These are phyloP conservation scores for Marasmius sp. DNA, from an alignment of 1,284 basidiomycete genomes.

Conservation along the genomic window DNA sequence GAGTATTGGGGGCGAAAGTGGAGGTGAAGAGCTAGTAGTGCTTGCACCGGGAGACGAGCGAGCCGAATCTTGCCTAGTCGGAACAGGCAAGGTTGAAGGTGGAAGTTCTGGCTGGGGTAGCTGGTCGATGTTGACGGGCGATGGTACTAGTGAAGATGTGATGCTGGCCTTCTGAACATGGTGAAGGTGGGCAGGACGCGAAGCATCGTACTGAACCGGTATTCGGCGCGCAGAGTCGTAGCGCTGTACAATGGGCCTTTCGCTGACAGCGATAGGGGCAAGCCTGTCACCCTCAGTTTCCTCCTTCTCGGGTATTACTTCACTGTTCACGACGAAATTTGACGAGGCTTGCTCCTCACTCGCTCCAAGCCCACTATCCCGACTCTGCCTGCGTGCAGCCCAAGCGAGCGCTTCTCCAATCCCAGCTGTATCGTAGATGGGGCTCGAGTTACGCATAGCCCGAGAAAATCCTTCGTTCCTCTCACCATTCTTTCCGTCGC, in stretches of 20 bases:
- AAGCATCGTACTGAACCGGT: conserved; percentile 36
- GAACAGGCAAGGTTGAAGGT: not conserved
- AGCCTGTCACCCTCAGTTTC: not conserved
- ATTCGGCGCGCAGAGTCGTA: conserved; percentile 21
- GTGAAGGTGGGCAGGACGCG: conserved; percentile 22
- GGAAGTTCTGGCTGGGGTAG: not conserved
- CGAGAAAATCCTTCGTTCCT: conserved; percentile 1
- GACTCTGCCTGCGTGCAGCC: conserved; percentile 30
- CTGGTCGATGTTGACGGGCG: not conserved
- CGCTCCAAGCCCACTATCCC: conserved; percentile 49
- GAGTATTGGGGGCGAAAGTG: conserved; percentile 43
- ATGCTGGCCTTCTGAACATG: conserved; percentile 18
- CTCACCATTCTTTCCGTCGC: conserved; percentile 9
- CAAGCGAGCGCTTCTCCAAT: conserved; percentile 49
- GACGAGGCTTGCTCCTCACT: conserved; percentile 33
- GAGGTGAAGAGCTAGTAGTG: conserved; percentile 35
- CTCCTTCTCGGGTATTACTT: not conserved
- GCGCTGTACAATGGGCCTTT: not conserved
- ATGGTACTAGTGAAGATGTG: conserved; percentile 20
- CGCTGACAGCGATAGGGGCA: not conserved
- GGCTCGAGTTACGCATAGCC: conserved; percentile 29
- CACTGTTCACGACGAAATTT: not conserved
- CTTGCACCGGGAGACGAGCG: conserved; percentile 29
- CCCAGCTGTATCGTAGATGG: conserved; percentile 36
- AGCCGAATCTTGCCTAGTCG: not conserved